Evolutionary conservation across 768 basidiomycete genomes (phyloP), one percentile per base, ranked within the genome.

Genomic region (Naganishia kalamii): DNA sequence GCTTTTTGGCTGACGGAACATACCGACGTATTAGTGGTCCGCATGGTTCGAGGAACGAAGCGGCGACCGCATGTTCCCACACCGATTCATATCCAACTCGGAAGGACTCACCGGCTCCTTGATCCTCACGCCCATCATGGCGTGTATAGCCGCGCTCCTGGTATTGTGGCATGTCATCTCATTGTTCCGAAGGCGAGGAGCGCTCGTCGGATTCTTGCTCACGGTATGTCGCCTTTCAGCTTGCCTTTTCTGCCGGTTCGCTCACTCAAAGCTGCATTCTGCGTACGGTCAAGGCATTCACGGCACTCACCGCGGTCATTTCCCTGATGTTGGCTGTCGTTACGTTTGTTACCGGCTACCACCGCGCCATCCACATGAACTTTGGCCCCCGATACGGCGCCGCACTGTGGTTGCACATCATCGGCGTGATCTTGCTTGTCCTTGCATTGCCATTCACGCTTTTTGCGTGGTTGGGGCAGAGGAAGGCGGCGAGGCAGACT

Each of bases 261-360:
- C 25, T 50, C 17, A 30, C 23, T 33, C 33, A 21, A 25, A 15
- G 4, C 12, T 4, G 6, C 60, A n/a, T 7, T 46, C 19, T 11
- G 10, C n/a, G 33, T 17, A 49, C n/a, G 62, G 15, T 63, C 33
- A 19, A n/a, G n/a, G n/a, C n/a, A n/a, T n/a, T 29, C 32, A 21
- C 57, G 3, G 37, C 29, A 2, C n/a, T 30, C 25, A 30, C 29
- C 59, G 40, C 43, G 2, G 3, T 49, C 35, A 19, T 59, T 62
- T 74, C 74, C 25, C 72, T 69, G 63, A 64, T 77, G 68, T 65
- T 77, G n/a, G 70, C 72, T n/a, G 35, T 71, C 46, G 68, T 72
- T 54, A 59, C 67, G 62, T 75, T 70, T 33, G 74, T 70, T 41
- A 67, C 68, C 19, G 71, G 69, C 37, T 71, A 75, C 63, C 65